Base-by-base conservation (phyloP, 2,329 filamentous ascomycete genomes). In the Aspergillus costaricaensis region DNA sequence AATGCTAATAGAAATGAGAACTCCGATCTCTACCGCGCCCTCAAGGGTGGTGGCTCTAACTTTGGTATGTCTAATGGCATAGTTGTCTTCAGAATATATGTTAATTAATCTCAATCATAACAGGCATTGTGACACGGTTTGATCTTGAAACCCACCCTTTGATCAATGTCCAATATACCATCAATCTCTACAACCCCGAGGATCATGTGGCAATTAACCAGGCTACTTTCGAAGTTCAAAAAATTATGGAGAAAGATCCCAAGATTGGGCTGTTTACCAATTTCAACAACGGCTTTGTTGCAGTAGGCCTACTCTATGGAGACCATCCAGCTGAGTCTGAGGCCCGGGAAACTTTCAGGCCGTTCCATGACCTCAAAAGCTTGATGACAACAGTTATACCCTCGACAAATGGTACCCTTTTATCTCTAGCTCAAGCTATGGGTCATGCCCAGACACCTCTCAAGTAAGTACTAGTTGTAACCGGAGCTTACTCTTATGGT, bases 11-110 rank as follows among this genome's bases (percentile, higher is more conserved):
- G 1, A 4, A 30, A 30, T 30, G 49, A 65, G 23, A 65, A 73
- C 48, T 27, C 62, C 1, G 72, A 73, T 47, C 63, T 74, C 4
- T 73, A 70, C 62, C 71, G 69, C 65, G 71, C 70, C 2, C 55
- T 74, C 14, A 73, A 73, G 50, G 71, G 72, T 4, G 71, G 70
- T 14, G 71, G 67, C 19, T 62, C 69, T 19, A 68, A 64, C 38
- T 74, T 72, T 51, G 70, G 72, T 62, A 66, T 70, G 49, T 39
- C 27, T 12, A 30, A 0, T 30, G 10, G 27, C 27, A 12, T 10
- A 12, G 1, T 30, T 30, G 8, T 4, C 0, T 30, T 12, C 10
- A 10, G 1, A 5, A 30, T 1, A 12, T 12, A 38, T 1, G 1
- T n/a, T 15, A 6, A 6, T 8, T 19, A 53, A 12, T 5, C 1